Evolutionary conservation across 495 filamentous ascomycete species (phyloP), one percentile per base, ranked within the genome.

Genomic region (Xylaria venustula): DNA sequence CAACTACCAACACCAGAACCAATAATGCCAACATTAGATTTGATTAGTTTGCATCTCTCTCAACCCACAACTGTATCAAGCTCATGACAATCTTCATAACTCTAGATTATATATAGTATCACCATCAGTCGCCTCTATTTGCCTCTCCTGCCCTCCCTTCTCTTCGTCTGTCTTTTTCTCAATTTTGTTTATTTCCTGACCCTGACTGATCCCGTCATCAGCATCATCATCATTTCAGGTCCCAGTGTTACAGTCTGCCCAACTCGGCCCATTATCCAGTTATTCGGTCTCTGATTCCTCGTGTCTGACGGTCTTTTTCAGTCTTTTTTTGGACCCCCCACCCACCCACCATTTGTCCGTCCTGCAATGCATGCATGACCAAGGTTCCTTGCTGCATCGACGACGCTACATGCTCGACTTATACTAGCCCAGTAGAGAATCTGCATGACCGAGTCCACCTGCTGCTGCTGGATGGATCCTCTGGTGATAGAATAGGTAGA

Each of bases 351-450:
- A 40, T 48, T 58, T 26, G 44, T 37, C 44, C 54, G 44, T 58
- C 44, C 54, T 58, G 20, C 54, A 32, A 19, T 58, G 54, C 54
- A 58, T 57, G 54, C 54, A 58, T 57, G 54, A 45, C 26, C 41
- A 46, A 40, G 44, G n/a, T 26, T 28, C 54, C 44, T 30, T 48
- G 49, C 58, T 61, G 58, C 58, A 46, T 34, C 42, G 32, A 40
- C 42, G 23, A 30, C 12, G 26, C 52, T 30, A 44, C 15, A 17
- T 54, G 11, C 20, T 2, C 30, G 11, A 11, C 5, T 11, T 34
- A 11, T 34, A 34, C 30, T 34, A 34, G 30, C 11, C 5, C 5
- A 34, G 30, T 5, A 34, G 44, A 28, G 48, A 53, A 40, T 44
- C 37, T 40, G 49, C 58, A 60, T 45, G 58, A 37, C 47, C 20